Evolutionary conservation across 257 asterid genomes (phyloP), one percentile per base, ranked within the genome.

Genomic region (Gentiana dahurica): DNA sequence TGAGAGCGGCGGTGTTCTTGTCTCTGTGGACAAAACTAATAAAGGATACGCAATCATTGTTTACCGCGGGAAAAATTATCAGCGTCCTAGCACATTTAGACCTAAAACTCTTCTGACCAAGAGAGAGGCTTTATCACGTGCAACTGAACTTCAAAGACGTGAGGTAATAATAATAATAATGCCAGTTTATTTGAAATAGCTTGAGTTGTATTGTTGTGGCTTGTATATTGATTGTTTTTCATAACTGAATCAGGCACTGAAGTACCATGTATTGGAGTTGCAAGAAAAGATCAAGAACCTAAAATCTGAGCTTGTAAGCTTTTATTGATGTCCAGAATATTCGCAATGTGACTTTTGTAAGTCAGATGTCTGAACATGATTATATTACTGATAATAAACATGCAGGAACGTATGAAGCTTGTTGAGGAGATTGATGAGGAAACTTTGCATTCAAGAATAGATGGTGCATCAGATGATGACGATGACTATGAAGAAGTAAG

Each of bases 1-100:
- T 6, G 98, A 91, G 72, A 87, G 96, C 65, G 95, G 98, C 64
- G 96, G 96, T 55, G 79, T 87, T 36, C 77, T 91, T 73, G 95
- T 91, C 24, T 76, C 95, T 51, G 79, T 87, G 33, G 96, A 91
- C 1, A 91, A 63, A 76, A 79, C 87, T 38, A 51, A 64, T 15
- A 79, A 81, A 71, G 98, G 98, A 36, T 65, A 79, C 65, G 89
- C 65, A 39, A 81, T 91, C 46, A 72, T 87, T 47, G 69, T 91
- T 53, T 91, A 87, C 71, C 92, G 95, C 35, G 98, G 98, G 33
- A 91, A 91, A 74, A 91, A 91, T 72, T 91, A 87, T 68, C 88
- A 71, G 64, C 73, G 68, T 8, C 98, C 98, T 49, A 51, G 54
- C 75, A 68, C 66, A 34, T 76, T 80, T 62, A 73, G 89, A 77